These are phyloP conservation scores for Tylopilus rubrobrunneus DNA, from an alignment of 768 basidiomycete genomes.

Conservation along the genomic window DNA sequence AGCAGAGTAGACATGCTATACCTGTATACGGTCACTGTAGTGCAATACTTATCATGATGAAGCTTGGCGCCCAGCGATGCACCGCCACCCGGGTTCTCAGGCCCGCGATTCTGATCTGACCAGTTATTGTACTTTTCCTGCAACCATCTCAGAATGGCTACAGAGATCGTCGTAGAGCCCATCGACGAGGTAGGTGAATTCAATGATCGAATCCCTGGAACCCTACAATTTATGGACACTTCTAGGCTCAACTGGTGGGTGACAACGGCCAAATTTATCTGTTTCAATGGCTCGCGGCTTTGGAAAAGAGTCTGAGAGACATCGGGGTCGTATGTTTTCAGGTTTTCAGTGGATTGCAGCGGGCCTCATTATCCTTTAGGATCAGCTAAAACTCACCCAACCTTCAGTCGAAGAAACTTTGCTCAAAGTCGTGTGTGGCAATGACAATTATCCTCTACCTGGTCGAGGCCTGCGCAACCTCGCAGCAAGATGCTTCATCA, in stretches of 20 bases:
- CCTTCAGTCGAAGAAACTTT: conserved; percentile 56
- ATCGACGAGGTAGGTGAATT: conserved; percentile 30
- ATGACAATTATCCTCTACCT: conserved; percentile 70
- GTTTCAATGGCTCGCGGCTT: conserved; percentile 76
- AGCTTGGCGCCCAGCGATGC: no score
- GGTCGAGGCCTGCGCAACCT: conserved; percentile 83
- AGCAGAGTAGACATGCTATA: conserved; percentile 12
- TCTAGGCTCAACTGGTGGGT: conserved; percentile 60
- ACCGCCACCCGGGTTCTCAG: conserved; percentile 14
- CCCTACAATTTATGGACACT: conserved; percentile 10
- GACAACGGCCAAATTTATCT: conserved; percentile 82
- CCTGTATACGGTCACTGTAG: no score
- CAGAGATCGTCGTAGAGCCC: conserved; percentile 24
- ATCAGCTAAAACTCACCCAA: conserved; percentile 63
- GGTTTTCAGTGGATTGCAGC: neutral
- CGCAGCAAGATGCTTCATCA: conserved; percentile 70
- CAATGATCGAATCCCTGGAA: neutral
- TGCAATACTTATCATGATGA: no score
- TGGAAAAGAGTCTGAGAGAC: conserved; percentile 53
- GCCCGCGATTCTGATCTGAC: neutral
- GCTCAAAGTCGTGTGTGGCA: conserved; percentile 63
- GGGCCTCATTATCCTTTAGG: conserved; percentile 38
- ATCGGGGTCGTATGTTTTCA: conserved; percentile 47
- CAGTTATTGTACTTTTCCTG: neutral
- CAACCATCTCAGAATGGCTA: conserved; percentile 22